phyloP scores from a whole-genome alignment of 192 early-diverging fungal genomes.

The Backusella liffmaniae region DNA sequence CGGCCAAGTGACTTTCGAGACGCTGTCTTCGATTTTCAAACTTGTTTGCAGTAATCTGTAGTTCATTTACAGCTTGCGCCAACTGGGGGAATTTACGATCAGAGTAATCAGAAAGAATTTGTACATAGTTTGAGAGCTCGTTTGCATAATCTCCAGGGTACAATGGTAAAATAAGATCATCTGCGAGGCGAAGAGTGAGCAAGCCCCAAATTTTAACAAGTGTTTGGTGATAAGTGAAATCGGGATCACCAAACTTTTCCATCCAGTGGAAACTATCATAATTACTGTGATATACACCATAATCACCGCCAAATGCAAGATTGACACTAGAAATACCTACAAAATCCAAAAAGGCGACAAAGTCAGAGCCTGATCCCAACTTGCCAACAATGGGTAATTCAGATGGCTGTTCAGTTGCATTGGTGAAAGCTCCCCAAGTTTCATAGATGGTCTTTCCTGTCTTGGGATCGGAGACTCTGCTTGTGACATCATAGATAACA shows the following conservation, averaged over 20 bases:
- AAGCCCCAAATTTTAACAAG: slow-evolving; percentile 47
- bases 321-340: slow-evolving; percentile 59
- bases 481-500: slow-evolving; percentile 53
- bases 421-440: slow-evolving; percentile 39
- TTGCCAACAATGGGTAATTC: slow-evolving; percentile 22
- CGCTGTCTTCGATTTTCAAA: slow-evolving; percentile 22
- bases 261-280: slow-evolving; percentile 63
- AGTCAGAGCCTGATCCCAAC: slow-evolving; percentile 58
- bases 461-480: slow-evolving; percentile 45
- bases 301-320: slow-evolving; percentile 48
- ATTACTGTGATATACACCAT: slow-evolving; percentile 65
- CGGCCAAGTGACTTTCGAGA: slow-evolving; percentile 36
- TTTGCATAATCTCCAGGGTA: slow-evolving; percentile 43
- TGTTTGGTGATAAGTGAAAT: slow-evolving; percentile 51
- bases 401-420: neutral
- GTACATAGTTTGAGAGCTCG: slow-evolving; percentile 37
- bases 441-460: slow-evolving; percentile 49
- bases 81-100: slow-evolving; percentile 3
- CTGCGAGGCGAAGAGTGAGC: slow-evolving; percentile 42
- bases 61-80: slow-evolving; percentile 2
- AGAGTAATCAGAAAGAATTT: slow-evolving; percentile 11
- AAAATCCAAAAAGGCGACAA: slow-evolving; percentile 58
- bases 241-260: slow-evolving; percentile 54
- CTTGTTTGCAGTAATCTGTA: slow-evolving; percentile 20
- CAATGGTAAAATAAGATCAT: slow-evolving; percentile 40